Percentiles rank a stretch among this genome's conserved stretches.
These are phyloP conservation scores for Thyridium curvatum DNA, from an alignment of 2,329 filamentous ascomycete genomes.

Conservation along the genomic window DNA sequence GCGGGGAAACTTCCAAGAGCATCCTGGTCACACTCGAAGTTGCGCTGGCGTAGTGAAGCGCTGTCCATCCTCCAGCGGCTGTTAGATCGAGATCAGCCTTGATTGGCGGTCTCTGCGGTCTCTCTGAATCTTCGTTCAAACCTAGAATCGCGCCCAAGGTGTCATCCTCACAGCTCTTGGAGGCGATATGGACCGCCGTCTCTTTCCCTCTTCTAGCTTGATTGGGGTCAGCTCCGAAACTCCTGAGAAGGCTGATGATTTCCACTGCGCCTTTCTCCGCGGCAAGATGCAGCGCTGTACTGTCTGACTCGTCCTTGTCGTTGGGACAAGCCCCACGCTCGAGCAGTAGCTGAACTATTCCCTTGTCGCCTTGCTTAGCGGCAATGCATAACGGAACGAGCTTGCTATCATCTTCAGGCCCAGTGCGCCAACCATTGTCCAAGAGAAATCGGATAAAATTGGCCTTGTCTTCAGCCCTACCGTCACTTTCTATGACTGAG, in stretches of 20 bases:
- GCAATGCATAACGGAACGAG: slow-evolving; percentile 1
- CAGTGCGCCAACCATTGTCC: background rate
- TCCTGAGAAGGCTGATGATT: slow-evolving; percentile 1
- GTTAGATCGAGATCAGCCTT: background rate
- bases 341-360: slow-evolving; percentile 3
- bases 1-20: background rate
- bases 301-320: background rate
- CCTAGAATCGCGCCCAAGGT: background rate
- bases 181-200: background rate
- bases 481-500: background rate
- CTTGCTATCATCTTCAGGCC: background rate
- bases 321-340: slow-evolving; percentile 5
- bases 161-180: background rate
- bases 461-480: background rate
- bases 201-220: background rate
- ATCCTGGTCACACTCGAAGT: background rate
- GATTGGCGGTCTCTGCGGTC: background rate
- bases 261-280: background rate
- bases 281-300: background rate
- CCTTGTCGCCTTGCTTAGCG: slow-evolving; percentile 3
- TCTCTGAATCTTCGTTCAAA: background rate
- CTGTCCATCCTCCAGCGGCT: background rate
- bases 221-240: slow-evolving; percentile 3
- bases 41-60: background rate
- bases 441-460: slow-evolving; percentile 2